Percentiles rank a stretch among this genome's conserved stretches.
phyloP scores from a whole-genome alignment of 2,329 filamentous ascomycete species.

The Xylariomycetidae sp. region DNA sequence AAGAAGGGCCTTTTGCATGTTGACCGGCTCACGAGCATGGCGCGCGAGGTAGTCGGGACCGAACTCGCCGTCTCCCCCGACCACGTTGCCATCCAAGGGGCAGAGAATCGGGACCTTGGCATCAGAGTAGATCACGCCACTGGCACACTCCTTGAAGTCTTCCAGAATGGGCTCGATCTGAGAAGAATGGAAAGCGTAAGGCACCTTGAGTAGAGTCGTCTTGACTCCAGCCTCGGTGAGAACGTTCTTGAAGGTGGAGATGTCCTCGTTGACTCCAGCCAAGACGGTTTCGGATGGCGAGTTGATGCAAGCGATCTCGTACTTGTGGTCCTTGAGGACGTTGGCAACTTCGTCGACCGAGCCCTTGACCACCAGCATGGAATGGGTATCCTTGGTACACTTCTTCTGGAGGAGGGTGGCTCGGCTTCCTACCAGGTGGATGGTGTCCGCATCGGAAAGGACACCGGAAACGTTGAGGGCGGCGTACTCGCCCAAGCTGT shows the following conservation, averaged over 20 bases:
- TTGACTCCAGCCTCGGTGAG: slow-evolving; percentile 24
- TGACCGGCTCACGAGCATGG: slow-evolving; percentile 13
- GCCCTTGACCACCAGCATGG: slow-evolving; percentile 53
- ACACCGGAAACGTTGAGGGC: slow-evolving; percentile 63
- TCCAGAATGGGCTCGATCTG: slow-evolving; percentile 55
- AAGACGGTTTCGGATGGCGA: slow-evolving; percentile 56
- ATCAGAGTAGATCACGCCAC: slow-evolving; percentile 43
- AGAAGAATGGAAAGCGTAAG: slow-evolving; percentile 54
- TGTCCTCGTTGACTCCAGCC: slow-evolving; percentile 42
- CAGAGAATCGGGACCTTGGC: slow-evolving; percentile 57
- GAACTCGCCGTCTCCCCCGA: slow-evolving; percentile 39
- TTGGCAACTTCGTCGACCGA: slow-evolving; percentile 32
- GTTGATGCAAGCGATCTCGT: slow-evolving; percentile 56
- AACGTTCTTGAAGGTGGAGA: slow-evolving; percentile 22
- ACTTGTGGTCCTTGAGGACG: slow-evolving; percentile 8
- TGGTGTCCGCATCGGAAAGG: slow-evolving; percentile 59
- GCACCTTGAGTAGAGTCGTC: slow-evolving; percentile 25
- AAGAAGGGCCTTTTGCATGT: slow-evolving; percentile 10
- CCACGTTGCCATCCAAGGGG: slow-evolving; percentile 53
- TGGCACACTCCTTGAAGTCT: slow-evolving; percentile 45
- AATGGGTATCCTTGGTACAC: slow-evolving; percentile 54
- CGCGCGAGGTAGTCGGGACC: slow-evolving; percentile 29
- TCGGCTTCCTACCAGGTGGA: slow-evolving; percentile 61
- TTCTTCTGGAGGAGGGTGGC: slow-evolving; percentile 55
- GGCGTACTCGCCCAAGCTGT: slow-evolving; percentile 65